A percentile compares a stretch with the other conserved stretches of the same genome.
Evolutionary conservation across 176 grass and related monocot genomes (phyloP).

Genomic region (Cymbopogon citratus): DNA sequence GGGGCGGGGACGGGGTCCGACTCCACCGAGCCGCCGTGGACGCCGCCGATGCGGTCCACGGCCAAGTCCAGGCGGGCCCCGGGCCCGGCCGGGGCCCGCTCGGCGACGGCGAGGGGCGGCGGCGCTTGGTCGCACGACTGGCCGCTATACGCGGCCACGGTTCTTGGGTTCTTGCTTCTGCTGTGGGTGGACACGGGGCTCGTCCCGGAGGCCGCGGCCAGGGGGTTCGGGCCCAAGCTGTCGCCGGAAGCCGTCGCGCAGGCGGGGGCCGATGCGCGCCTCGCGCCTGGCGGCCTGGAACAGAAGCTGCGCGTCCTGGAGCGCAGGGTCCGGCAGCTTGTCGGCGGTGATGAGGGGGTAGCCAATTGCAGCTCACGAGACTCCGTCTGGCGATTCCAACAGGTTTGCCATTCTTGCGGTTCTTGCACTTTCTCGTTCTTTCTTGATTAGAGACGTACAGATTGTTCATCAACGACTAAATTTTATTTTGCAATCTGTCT

Average conservation of each 20-base stretch:
- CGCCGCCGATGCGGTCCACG: conserved; percentile 49
- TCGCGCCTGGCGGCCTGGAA: conserved; percentile 29
- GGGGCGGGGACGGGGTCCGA: neutral
- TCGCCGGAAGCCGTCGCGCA: conserved; percentile 32
- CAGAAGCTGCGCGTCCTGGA: conserved; percentile 39
- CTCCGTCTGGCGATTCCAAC: conserved; percentile 63
- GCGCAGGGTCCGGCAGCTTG: conserved; percentile 24
- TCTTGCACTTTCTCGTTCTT: neutral
- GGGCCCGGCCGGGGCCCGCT: too few relatives aligned
- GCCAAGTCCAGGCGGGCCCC: conserved; percentile 34
- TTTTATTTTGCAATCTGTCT: neutral
- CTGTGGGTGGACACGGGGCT: conserved; percentile 58
- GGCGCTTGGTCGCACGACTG: neutral
- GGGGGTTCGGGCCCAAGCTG: conserved; percentile 48
- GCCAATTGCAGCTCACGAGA: conserved; percentile 54
- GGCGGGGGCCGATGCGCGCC: conserved; percentile 37
- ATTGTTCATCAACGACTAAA: neutral
- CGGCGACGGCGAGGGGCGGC: neutral
- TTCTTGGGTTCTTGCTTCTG: conserved; percentile 38
- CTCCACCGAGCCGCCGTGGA: conserved; percentile 26
- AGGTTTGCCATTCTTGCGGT: conserved; percentile 36
- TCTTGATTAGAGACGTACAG: neutral
- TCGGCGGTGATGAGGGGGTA: conserved; percentile 28
- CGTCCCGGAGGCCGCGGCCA: conserved; percentile 39
- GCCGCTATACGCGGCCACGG: conserved; percentile 28